Percentiles rank a stretch among this genome's conserved stretches.
Evolutionary conservation across 768 basidiomycete genomes (phyloP).

Genomic region (Lentinula lateritia): DNA sequence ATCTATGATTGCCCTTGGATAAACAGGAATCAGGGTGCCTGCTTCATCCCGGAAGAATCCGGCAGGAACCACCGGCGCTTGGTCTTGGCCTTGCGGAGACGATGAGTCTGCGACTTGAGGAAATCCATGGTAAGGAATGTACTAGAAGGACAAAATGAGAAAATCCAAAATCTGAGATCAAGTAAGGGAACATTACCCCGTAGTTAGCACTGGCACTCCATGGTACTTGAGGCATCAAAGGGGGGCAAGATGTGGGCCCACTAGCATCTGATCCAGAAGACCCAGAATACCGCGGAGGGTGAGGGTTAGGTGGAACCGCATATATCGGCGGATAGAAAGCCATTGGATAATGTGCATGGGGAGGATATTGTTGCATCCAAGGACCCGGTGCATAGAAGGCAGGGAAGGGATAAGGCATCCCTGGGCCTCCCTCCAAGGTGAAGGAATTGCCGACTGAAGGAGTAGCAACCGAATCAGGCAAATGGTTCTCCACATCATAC

Average conservation of each 20-base stretch:
- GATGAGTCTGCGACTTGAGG: constrained; percentile 26
- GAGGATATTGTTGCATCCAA: constrained; percentile 37
- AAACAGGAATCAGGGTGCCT: constrained; percentile 66
- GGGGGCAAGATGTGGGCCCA: constrained; percentile 18
- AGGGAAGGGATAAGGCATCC: constrained; percentile 24
- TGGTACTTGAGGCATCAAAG: constrained; percentile 21
- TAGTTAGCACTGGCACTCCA: constrained; percentile 37
- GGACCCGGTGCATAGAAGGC: constrained; percentile 14
- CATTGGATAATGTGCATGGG: constrained; percentile 47
- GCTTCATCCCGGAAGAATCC: constrained; percentile 72
- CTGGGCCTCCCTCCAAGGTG: neutral
- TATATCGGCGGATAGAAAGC: constrained; percentile 45
- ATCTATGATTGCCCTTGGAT: constrained; percentile 64
- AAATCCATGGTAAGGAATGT: constrained; percentile 43
- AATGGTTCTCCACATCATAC: constrained; percentile 29
- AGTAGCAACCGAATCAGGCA: constrained; percentile 27
- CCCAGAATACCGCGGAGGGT: constrained; percentile 22
- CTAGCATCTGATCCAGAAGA: constrained; percentile 30
- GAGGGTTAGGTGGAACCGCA: constrained; percentile 26
- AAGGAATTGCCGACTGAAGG: constrained; percentile 9
- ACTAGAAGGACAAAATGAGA: constrained; percentile 27
- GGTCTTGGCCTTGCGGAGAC: constrained; percentile 19
- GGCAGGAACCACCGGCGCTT: constrained; percentile 57
- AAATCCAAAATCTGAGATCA: neutral
- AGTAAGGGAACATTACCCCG: constrained; percentile 31